phyloP scores from a whole-genome alignment of 2,329 filamentous ascomycete genomes.

The Karstenula rhodostoma region DNA sequence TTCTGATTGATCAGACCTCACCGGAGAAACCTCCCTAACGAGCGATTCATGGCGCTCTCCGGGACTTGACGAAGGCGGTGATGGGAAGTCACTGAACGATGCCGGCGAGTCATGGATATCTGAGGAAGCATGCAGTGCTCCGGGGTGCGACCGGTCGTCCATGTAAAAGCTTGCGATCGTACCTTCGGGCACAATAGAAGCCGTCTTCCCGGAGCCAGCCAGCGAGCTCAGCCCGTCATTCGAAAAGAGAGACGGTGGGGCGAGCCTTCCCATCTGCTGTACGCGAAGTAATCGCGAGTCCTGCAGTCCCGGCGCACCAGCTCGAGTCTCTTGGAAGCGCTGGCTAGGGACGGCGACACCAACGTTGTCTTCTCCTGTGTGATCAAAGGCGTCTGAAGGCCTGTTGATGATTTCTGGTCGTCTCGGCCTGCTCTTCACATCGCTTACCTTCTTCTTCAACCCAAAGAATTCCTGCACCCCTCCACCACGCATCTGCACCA shows the following conservation, averaged over 20 bases:
- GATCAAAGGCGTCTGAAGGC: conserved; percentile 3
- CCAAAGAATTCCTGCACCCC: conserved; percentile 4
- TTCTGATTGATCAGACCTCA: not conserved
- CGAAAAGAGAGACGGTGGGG: not conserved
- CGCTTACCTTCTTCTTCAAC: not conserved
- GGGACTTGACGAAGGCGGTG: not conserved
- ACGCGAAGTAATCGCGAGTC: not conserved
- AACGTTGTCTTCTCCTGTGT: no score
- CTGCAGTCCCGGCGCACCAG: not conserved
- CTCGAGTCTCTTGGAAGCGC: not conserved
- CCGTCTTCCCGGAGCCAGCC: not conserved
- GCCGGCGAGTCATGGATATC: not conserved
- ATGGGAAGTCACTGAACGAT: not conserved
- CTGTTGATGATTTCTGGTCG: not conserved
- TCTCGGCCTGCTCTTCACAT: not conserved
- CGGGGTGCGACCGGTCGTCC: not conserved
- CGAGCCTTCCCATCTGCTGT: not conserved
- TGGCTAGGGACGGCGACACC: not conserved
- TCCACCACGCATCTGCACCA: conserved; percentile 2
- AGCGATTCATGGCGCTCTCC: not conserved
- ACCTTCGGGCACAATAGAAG: conserved; percentile 1
- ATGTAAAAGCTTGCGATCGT: conserved; percentile 2
- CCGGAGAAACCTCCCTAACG: not conserved
- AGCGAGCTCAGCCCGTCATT: not conserved
- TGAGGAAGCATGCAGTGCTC: not conserved